These are phyloP conservation scores for Fusarium annulatum DNA, from an alignment of 2,329 filamentous ascomycete species.

Conservation along the genomic window DNA sequence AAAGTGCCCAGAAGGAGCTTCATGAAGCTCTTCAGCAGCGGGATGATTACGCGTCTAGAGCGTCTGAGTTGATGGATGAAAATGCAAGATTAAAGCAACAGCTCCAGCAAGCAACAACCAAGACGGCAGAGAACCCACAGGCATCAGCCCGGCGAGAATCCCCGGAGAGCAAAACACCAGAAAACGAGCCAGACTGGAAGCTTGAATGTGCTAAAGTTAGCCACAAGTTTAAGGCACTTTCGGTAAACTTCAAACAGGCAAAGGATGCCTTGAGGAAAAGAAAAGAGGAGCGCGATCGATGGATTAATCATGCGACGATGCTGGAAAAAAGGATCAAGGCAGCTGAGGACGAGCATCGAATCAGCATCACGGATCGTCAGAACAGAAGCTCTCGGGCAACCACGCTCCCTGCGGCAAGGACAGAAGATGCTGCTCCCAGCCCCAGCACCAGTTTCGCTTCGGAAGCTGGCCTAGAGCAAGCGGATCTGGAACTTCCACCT, in stretches of 20 bases:
- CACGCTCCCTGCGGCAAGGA: constrained; percentile 11
- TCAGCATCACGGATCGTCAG: constrained; percentile 45
- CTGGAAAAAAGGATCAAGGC: constrained; percentile 57
- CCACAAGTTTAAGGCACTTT: constrained; percentile 55
- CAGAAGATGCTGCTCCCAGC: constrained; percentile 22
- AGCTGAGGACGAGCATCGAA: constrained; percentile 54
- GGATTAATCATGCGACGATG: constrained; percentile 58
- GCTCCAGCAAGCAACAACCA: constrained; percentile 18
- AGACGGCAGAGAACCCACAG: background rate
- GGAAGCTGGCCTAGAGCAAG: constrained; percentile 42
- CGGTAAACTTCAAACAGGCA: constrained; percentile 54
- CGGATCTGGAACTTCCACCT: constrained; percentile 44
- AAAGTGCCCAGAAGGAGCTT: constrained; percentile 57
- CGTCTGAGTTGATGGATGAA: constrained; percentile 25
- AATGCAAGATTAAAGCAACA: constrained; percentile 35
- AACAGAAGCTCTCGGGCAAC: constrained; percentile 19
- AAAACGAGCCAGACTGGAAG: constrained; percentile 40
- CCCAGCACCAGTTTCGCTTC: constrained; percentile 36
- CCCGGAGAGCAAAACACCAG: background rate
- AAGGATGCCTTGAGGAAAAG: constrained; percentile 54
- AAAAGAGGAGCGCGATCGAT: constrained; percentile 56
- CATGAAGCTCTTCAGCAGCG: constrained; percentile 32
- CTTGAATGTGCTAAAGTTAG: constrained; percentile 53
- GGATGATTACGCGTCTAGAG: constrained; percentile 22
- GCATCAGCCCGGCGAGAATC: background rate